Evolutionary conservation across 1,139 yeast genomes (phyloP).

Genomic region (Lodderomyces orthopsilosis): DNA sequence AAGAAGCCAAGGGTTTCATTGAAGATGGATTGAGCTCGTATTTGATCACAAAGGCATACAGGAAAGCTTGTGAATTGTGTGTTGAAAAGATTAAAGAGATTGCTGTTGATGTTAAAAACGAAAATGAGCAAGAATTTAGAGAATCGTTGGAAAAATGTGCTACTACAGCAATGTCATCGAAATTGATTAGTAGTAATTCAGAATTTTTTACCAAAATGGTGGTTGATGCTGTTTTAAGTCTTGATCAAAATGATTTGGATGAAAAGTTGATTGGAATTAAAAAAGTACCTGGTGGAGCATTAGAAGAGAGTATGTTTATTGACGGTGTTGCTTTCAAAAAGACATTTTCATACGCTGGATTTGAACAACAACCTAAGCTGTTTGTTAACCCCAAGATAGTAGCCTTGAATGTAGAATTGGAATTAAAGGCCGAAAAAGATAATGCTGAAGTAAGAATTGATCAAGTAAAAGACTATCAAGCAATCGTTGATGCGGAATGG

Average conservation of each 20-base stretch:
- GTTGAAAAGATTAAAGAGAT: slow-evolving; percentile 69
- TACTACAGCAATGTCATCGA: slow-evolving; percentile 95
- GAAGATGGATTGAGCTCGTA: slow-evolving; percentile 96
- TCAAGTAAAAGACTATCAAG: slow-evolving; percentile 91
- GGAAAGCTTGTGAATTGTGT: slow-evolving; percentile 79
- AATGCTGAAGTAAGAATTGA: slow-evolving; percentile 99
- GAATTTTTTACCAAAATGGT: slow-evolving; percentile 93
- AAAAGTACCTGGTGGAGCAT: slow-evolving; percentile 93
- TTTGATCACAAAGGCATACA: slow-evolving; percentile 81
- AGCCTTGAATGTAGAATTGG: slow-evolving; percentile 87
- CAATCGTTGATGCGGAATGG: slow-evolving; percentile 98
- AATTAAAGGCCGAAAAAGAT: slow-evolving; percentile 96
- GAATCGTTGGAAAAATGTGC: slow-evolving; percentile 89
- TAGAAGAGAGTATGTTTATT: slow-evolving; percentile 87
- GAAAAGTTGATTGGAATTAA: slow-evolving; percentile 92
- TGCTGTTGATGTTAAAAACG: slow-evolving; percentile 62
- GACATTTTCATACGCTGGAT: slow-evolving; percentile 96
- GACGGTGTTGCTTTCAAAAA: slow-evolving; percentile 97
- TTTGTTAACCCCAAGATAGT: slow-evolving; percentile 80
- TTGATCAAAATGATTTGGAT: slow-evolving; percentile 82
- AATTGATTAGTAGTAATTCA: slow-evolving; percentile 82
- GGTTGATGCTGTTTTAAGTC: slow-evolving; percentile 87
- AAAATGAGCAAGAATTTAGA: slow-evolving; percentile 49
- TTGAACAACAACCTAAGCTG: slow-evolving; percentile 95
- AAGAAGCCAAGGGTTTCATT: slow-evolving; percentile 84